Evolutionary conservation across 2,329 filamentous ascomycete species (phyloP), one percentile per base, ranked within the genome.

Genomic region (Aureobasidium namibiae): DNA sequence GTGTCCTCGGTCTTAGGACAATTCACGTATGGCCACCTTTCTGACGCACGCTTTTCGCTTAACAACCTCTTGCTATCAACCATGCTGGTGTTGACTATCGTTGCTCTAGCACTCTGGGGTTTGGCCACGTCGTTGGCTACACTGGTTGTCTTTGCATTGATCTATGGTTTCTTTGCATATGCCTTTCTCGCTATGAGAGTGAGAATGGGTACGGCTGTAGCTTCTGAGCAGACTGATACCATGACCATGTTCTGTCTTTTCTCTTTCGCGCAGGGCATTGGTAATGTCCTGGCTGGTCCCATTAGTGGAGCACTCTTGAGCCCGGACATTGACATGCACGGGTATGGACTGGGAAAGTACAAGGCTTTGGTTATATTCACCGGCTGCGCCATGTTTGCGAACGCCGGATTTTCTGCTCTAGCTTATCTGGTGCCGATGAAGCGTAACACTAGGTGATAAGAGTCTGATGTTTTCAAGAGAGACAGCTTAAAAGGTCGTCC

Each of bases 41-140:
- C 75, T 5, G 79, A 82, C 59, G 69, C 71, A 4, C 56, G 57
- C 6, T 33, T 65, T 2, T 41, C 64, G 0, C 39, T 69, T 9
- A 61, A 64, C 45, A 4, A 65, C 9, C 63, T 68, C 18, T 70
- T 73, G 18, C 68, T 74, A 44, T 68, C 72, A 26, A 74, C 73
- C 8, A 46, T 2, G 75, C 72, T 0, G 63, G 75, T 1, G 66
- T 78, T 36, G 76, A 74, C 74, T 0, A 9, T 75, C 1, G 72
- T 75, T 0, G 68, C 75, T 0, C 78, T 79, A 57, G 64, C 76
- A 0, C 60, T 76, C 29, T 82, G 79, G 78, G 79, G 78, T 0
- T 65, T 79, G 16, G 71, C 76, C 0, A 68, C 69, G 2, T 70
- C 68, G 58, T 10, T 73, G 63, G 63, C 66, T 0, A 60, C 68